phyloP scores from a whole-genome alignment of 2,329 filamentous ascomycete genomes.

The Akanthomyces uredinophilus region DNA sequence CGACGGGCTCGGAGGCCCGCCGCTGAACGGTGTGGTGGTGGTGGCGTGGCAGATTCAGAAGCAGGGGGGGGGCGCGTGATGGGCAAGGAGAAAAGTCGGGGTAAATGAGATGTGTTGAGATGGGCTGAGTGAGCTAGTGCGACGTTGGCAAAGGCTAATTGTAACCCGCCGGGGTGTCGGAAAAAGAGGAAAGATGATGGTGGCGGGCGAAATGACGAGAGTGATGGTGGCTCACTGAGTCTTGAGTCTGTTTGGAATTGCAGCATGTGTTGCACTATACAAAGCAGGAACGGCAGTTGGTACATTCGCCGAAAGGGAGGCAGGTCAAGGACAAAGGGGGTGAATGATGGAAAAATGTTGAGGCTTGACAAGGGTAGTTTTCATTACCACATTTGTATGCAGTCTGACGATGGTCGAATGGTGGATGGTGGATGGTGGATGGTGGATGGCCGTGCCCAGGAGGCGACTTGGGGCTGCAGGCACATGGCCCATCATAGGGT shows the following conservation, averaged over 20 bases:
- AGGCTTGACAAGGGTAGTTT: not conserved
- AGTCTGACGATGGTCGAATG: not conserved
- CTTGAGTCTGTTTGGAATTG: not conserved
- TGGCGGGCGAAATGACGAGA: not conserved
- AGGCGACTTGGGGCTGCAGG: too few relatives aligned
- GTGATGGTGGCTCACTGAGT: too few relatives aligned
- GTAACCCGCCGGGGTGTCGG: not conserved
- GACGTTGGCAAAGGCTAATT: not conserved
- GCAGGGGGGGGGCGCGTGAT: not conserved
- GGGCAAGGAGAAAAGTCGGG: not conserved
- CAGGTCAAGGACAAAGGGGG: not conserved
- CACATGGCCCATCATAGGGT: too few relatives aligned
- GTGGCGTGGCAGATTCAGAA: not conserved
- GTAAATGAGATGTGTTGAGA: constrained; percentile 5
- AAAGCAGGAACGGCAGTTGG: not conserved
- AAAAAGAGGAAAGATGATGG: not conserved
- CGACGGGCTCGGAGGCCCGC: not conserved
- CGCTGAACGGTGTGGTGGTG: not conserved
- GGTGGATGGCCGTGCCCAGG: too few relatives aligned
- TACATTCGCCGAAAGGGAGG: not conserved
- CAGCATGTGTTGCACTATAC: not conserved
- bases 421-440: too few relatives aligned
- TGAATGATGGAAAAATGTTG: too few relatives aligned
- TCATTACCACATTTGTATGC: not conserved
- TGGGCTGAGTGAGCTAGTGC: constrained; percentile 3